These are phyloP conservation scores for Lepraria neglecta DNA, from an alignment of 495 filamentous ascomycete genomes.

Conservation along the genomic window DNA sequence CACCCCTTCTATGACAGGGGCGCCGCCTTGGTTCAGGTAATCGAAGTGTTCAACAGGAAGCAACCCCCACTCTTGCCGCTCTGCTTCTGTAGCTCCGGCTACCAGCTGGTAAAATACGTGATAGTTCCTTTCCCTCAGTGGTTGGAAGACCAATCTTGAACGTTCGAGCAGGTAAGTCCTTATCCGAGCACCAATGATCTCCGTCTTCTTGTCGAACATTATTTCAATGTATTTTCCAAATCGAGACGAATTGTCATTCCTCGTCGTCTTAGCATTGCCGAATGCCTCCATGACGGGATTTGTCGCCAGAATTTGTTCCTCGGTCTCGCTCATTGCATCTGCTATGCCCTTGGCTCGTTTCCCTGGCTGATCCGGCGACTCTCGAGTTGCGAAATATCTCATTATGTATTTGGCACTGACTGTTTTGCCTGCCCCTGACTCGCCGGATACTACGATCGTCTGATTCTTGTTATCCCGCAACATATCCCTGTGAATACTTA, in stretches of 20 bases:
- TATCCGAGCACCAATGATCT: conserved; percentile 97
- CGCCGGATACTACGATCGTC: conserved; percentile 96
- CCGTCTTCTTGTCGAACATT: conserved; percentile 91
- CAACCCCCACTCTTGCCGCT: conserved; percentile 70
- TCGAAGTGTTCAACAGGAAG: conserved; percentile 82
- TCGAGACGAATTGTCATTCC: conserved; percentile 97
- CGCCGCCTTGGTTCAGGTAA: conserved; percentile 92
- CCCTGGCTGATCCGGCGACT: conserved; percentile 83
- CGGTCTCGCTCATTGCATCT: conserved; percentile 94
- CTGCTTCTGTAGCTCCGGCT: conserved; percentile 81
- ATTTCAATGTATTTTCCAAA: conserved; percentile 99
- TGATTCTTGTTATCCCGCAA: conserved; percentile 91
- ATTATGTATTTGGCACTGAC: conserved; percentile 99
- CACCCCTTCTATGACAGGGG: conserved; percentile 87
- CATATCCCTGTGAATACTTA: conserved; percentile 68
- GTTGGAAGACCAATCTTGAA: conserved; percentile 96
- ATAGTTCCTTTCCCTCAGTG: conserved; percentile 95
- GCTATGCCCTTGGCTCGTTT: conserved; percentile 68
- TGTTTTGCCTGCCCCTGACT: conserved; percentile 97
- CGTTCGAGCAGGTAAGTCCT: conserved; percentile 92
- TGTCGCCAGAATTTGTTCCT: conserved; percentile 95
- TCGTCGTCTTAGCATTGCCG: conserved; percentile 96
- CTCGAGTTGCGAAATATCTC: conserved; percentile 97
- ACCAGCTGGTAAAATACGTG: conserved; percentile 99
- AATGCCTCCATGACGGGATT: conserved; percentile 99